Base-by-base conservation (phyloP, 495 filamentous ascomycete genomes). In the Tuber calosporum region DNA sequence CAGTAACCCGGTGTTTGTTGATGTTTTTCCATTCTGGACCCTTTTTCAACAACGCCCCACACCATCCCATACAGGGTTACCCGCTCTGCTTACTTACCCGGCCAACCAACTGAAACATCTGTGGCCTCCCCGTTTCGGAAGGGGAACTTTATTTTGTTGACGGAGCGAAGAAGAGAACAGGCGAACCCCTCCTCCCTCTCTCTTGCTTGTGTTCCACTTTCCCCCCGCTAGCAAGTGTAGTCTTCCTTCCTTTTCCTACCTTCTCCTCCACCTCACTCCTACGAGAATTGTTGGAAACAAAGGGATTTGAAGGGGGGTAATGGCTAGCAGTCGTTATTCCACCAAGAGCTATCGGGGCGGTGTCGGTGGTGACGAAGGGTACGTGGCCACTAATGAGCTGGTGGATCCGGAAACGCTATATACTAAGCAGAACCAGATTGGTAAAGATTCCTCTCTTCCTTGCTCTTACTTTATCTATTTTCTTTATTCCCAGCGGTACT, bases 351-450 rank as follows among this genome's bases (percentile, higher is more conserved):
- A 78, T 67, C 74, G 77, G 68, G 70, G 74, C 34, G 70, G 71
- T 48, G 68, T 70, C 53, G 73, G 72, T 40, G 70, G 74, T 41
- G 69, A 48, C 20, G 76, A 78, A 66, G 76, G 76, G 70, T 78
- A 78, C 73, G 73, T 66, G 62, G 73, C 73, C 62, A 78, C 68
- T 43, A 81, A 81, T 71, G 76, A 81, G 68, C 68, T 81, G 53
- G 77, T 93, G 68, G 93, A 97, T 83, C 94, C 94, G 17, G 92
- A 94, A 82, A 88, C 89, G 67, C 86, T 97, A 40, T 97, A 97
- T 81, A 96, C 92, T 75, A 96, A 94, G 83, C 93, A 97, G 83
- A 90, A 90, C 78, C 94, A 91, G 85, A 96, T 97, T 83, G 93
- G 93, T 96, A 85, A 72, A 58, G 15, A 88, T 83, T 66, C 70